Base-by-base conservation (phyloP, 2,329 filamentous ascomycete genomes). In the Pseudogymnoascus pannorum region DNA sequence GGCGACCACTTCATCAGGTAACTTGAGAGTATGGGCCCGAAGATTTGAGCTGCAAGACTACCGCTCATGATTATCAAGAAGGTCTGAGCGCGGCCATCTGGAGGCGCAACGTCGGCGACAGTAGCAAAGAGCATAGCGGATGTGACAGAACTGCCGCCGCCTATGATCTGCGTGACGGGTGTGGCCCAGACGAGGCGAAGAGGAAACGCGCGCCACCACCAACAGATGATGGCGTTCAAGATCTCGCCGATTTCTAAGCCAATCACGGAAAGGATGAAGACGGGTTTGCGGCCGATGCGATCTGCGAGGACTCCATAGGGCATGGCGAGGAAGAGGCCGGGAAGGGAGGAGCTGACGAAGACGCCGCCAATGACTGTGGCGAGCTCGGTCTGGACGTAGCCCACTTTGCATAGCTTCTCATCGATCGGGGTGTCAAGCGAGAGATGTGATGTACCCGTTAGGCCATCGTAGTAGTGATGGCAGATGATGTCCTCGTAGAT, bases 401-500 rank as follows among this genome's bases (percentile, higher is more conserved):
- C 69, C 4, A 64, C 70, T 64, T 76, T 77, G 64, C 75, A 77
- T 54, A 70, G 54, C 7, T 42, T 64, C 64, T 77, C 75, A 26
- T 74, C 71, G 36, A 77, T 75, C 1, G 59, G 51, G 24, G 60
- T 64, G 8, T 63, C 60, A 9, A 67, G 61, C 3, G 64, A 64
- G 42, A 71, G 68, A 44, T 66, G 65, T 12, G 60, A 67, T 4
- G 57, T 61, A 9, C 67, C 66, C 20, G 66, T 44, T 16, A 67
- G 36, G 14, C 64, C 48, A n/a, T 69, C 65, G 58, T 69, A 72
- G 60, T 75, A 76, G 59, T 74, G 72, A 60, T 72, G 74, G 64
- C 75, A 77, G 18, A 76, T 64, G 33, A 76, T 72, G 64, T 76
- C 73, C 63, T 77, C 75, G 40, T 71, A 71, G 26, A 75, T 68